Evolutionary conservation across 306 rosid genomes (phyloP), one percentile per base, ranked within the genome.

Genomic region (Sesbania bispinosa): DNA sequence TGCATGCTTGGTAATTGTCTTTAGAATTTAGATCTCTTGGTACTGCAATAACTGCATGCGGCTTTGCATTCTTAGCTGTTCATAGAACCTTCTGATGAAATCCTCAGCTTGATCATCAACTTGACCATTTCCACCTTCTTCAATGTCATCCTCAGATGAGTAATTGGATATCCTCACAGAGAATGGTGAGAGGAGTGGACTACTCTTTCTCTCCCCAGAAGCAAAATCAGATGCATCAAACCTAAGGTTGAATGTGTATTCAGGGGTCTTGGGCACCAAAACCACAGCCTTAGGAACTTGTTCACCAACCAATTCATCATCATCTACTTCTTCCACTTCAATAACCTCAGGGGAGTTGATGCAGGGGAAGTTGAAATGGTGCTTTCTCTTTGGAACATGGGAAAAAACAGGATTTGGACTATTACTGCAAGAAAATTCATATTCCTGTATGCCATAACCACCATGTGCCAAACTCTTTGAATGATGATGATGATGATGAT

Each of bases 91-190:
- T 57, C 47, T 77, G 36, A 87, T 87, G 78, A 84, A 87, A 38
- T 87, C 82, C 74, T 87, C 92, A 19, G 88, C 92, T 18, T 74
- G 64, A 21, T 77, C 81, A 77, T 87, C 91, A 50, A 84, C 88
- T 53, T 54, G 79, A 10, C 57, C 69, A 60, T 64, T 79, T 24
- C 45, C 85, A 36, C 47, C 43, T 2, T 77, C 77, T 3, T 77
- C 79, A 16, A 0, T 19, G 4, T 82, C 88, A 7, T 79, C 88
- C 62, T 61, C 81, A 0, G 83, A 70, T 11, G 88, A 87, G 59
- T 55, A 82, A 75, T 82, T 75, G 3, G 87, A 84, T 16, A 79
- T 32, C 51, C 84, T 70, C 26, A 81, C 84, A 36, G 52, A 54
- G n/a, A 76, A 78, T 35, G 83, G 74, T 3, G 85, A 74, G 26